Evolutionary conservation across 2,329 filamentous ascomycete species (phyloP).

Genomic region (Alternaria conjuncta): DNA sequence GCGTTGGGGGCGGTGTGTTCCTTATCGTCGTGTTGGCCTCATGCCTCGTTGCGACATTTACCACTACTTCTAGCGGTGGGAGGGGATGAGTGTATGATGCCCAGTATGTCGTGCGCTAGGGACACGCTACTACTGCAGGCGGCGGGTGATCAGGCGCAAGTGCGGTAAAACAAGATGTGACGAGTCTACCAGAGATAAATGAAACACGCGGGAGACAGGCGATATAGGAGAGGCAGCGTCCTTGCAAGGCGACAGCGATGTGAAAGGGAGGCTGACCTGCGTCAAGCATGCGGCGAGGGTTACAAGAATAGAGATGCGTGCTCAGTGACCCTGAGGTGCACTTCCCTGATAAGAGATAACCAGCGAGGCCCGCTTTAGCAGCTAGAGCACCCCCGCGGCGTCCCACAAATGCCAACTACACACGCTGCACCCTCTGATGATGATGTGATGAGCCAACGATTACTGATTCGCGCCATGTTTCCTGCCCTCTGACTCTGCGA

Average conservation of each 20-base stretch:
- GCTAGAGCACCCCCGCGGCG: slow-evolving; percentile 2
- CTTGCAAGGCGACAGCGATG: background rate
- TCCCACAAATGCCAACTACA: slow-evolving; percentile 8
- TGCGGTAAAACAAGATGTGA: slow-evolving; percentile 15
- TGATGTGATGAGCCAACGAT: slow-evolving; percentile 23
- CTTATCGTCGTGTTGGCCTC: slow-evolving; percentile 22
- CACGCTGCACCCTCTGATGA: slow-evolving; percentile 15
- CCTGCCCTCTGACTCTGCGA: background rate
- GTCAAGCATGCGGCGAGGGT: background rate
- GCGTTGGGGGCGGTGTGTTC: slow-evolving; percentile 8
- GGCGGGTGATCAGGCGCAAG: slow-evolving; percentile 27
- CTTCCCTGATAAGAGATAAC: background rate
- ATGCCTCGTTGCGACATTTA: slow-evolving; percentile 27
- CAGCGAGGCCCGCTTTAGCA: slow-evolving; percentile 1
- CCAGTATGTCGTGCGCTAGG: slow-evolving; percentile 27
- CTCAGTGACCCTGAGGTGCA: background rate
- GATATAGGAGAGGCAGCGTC: background rate
- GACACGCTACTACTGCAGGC: slow-evolving; percentile 28
- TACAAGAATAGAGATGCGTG: background rate
- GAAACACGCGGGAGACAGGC: background rate
- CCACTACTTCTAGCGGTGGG: slow-evolving; percentile 22
- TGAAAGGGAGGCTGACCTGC: background rate
- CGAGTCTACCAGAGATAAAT: background rate
- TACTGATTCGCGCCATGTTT: background rate
- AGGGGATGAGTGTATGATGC: slow-evolving; percentile 25